Percentiles rank a stretch among this genome's conserved stretches.
phyloP scores from a whole-genome alignment of 106 monocot species.

The Posidonia australis region DNA sequence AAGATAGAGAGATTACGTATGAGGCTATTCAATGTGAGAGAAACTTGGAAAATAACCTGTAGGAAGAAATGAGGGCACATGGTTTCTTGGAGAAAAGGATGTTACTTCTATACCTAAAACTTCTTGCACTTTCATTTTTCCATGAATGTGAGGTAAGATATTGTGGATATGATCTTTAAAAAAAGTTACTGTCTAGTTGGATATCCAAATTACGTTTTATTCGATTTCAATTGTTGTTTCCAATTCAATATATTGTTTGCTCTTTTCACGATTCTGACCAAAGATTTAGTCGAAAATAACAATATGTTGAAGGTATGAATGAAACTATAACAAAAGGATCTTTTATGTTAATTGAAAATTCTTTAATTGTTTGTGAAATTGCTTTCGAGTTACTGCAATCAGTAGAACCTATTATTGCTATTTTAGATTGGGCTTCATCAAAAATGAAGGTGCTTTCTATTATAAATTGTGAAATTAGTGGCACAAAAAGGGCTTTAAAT shows the following conservation, averaged over 20 bases:
- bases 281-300: no score
- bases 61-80: slow-evolving; percentile 16
- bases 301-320: no score
- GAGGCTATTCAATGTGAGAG: slow-evolving; percentile 12
- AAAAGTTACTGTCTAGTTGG: no score
- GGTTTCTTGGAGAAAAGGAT: slow-evolving; percentile 44
- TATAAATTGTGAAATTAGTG: slow-evolving; percentile 8
- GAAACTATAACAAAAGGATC: no score
- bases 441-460: slow-evolving; percentile 42
- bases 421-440: slow-evolving; percentile 51
- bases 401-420: slow-evolving; percentile 42
- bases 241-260: no score
- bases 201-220: no score
- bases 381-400: slow-evolving; percentile 38
- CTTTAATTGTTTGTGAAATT: slow-evolving; percentile 38
- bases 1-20: slow-evolving; percentile 9
- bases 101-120: slow-evolving; percentile 35
- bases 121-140: slow-evolving; percentile 35
- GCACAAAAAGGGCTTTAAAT: slow-evolving; percentile 6
- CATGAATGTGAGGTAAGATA: slow-evolving; percentile 60
- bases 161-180: background rate
- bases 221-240: no score
- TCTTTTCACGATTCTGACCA: no score
- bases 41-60: slow-evolving; percentile 6
- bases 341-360: no score